These are phyloP conservation scores for Yamadazyma sp. DNA, from an alignment of 1,139 yeast species.

Conservation along the genomic window DNA sequence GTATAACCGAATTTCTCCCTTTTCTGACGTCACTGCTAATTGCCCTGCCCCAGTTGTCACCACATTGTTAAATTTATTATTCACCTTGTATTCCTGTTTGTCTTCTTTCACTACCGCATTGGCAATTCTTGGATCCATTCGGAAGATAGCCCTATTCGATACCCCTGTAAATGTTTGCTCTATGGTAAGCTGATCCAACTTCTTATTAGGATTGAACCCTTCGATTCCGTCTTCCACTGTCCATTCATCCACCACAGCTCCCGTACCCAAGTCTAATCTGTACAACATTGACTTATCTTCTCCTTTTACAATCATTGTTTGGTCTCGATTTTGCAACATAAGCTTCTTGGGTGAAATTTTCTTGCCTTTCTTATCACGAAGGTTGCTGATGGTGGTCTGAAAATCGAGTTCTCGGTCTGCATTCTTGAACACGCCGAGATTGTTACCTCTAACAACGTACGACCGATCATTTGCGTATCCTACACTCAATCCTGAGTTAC, in stretches of 20 bases:
- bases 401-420: conserved; percentile 56
- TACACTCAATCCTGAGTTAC: conserved; percentile 64
- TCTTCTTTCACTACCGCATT: conserved; percentile 51
- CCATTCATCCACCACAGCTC: conserved; percentile 86
- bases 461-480: conserved; percentile 72
- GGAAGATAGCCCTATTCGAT: conserved; percentile 63
- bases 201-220: conserved; percentile 65
- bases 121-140: conserved; percentile 75
- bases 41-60: conserved; percentile 74
- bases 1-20: conserved; percentile 75
- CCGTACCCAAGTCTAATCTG: conserved; percentile 77
- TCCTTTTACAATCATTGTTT: conserved; percentile 64
- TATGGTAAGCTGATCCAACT: conserved; percentile 69
- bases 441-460: conserved; percentile 76
- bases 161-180: conserved; percentile 77
- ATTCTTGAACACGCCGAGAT: conserved; percentile 76
- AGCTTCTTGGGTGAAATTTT: conserved; percentile 60
- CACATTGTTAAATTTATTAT: conserved; percentile 58
- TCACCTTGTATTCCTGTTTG: conserved; percentile 48
- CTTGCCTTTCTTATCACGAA: conserved; percentile 56
- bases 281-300: conserved; percentile 45
- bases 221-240: conserved; percentile 46
- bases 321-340: conserved; percentile 77
- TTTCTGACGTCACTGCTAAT: conserved; percentile 71
- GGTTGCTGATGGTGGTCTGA: conserved; percentile 63